Evolutionary conservation across 139 green algal genomes (phyloP).

Genomic region (Dunaliella sp.): DNA sequence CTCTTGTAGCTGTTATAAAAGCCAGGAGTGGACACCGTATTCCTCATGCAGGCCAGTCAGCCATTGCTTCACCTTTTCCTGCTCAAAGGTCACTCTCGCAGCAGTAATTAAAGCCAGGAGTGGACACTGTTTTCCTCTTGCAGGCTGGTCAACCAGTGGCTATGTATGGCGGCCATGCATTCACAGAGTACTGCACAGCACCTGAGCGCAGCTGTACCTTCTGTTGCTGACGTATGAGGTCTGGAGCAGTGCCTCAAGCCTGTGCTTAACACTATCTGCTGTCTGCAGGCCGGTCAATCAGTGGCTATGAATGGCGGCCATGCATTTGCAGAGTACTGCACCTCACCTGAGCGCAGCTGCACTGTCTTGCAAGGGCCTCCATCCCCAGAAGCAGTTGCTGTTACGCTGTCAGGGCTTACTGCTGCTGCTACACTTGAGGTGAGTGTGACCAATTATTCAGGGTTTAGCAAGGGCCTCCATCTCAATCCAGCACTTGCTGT

Average conservation of each 20-base stretch:
- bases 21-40: too few relatives aligned
- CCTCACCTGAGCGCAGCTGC: slow-evolving; percentile 23
- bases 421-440: slow-evolving; percentile 50
- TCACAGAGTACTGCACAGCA: slow-evolving; percentile 46
- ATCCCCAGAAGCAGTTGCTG: slow-evolving; percentile 38
- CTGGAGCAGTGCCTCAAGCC: too few relatives aligned
- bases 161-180: slow-evolving; percentile 37
- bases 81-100: too few relatives aligned
- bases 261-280: too few relatives aligned
- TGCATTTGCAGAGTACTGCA: slow-evolving; percentile 52
- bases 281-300: slow-evolving; percentile 44
- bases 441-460: background rate
- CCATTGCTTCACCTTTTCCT: slow-evolving; percentile 42
- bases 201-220: slow-evolving; percentile 23
- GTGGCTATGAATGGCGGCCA: slow-evolving; percentile 45
- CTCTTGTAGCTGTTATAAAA: too few relatives aligned
- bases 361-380: slow-evolving; percentile 11
- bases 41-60: slow-evolving; percentile 47
- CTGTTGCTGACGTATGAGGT: too few relatives aligned
- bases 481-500: too few relatives aligned
- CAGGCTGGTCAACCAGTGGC: slow-evolving; percentile 57
- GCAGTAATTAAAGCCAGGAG: too few relatives aligned
- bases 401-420: slow-evolving; percentile 51
- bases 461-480: too few relatives aligned
- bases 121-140: too few relatives aligned